Evolutionary conservation across 192 early-diverging fungal species (phyloP).

Genomic region (Backusella psychrophila): DNA sequence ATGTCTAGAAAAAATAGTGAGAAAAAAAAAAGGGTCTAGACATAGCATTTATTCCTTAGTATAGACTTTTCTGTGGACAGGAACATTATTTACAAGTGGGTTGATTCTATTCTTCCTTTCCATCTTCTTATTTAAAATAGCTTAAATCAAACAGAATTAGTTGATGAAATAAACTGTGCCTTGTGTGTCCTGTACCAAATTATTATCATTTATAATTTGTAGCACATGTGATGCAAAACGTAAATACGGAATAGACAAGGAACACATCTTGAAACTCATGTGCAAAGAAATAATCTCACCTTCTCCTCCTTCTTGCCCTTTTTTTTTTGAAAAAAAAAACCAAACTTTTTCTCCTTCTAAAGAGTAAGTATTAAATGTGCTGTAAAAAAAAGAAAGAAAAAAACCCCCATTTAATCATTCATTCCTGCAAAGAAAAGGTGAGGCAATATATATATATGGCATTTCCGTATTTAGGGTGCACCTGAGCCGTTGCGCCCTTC

Average conservation of each 20-base stretch:
- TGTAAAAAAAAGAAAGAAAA: neutral
- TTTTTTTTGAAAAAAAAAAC: neutral
- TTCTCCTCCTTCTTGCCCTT: neutral
- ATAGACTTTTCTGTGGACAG: neutral
- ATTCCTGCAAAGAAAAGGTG: neutral
- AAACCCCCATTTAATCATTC: neutral
- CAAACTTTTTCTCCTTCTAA: neutral
- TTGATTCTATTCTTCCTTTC: neutral
- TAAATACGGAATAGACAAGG: neutral
- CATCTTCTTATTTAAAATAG: neutral
- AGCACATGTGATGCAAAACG: neutral
- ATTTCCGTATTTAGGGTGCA: neutral
- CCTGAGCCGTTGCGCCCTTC: neutral
- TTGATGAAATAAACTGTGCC: neutral
- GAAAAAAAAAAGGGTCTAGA: neutral
- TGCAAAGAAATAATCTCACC: neutral
- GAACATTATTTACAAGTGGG: neutral
- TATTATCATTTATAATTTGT: slow-evolving; percentile 3
- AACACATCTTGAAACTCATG: neutral
- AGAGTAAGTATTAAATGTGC: neutral
- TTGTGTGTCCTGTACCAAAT: neutral
- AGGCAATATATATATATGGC: neutral
- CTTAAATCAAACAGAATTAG: neutral
- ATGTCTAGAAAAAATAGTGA: neutral
- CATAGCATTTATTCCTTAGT: neutral